Conservation (phyloP, 257 asterid genomes). For the Ehretia macrophylla region DNA sequence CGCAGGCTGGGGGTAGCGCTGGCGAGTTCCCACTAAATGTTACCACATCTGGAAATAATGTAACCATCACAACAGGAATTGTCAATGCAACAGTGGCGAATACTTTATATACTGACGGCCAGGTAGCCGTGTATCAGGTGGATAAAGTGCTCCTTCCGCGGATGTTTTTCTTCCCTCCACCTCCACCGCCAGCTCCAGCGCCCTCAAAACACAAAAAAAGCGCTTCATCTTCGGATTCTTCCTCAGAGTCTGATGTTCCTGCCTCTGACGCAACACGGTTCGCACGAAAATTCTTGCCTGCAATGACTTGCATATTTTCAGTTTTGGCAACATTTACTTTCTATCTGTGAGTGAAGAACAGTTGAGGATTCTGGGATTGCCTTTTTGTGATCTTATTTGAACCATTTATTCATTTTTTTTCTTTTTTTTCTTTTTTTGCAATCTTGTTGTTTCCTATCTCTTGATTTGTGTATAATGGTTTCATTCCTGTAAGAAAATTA, state of each 20-base stretch:
- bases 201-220: constrained; percentile 30
- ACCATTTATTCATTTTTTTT: neutral
- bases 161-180: constrained; percentile 34
- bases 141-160: constrained; percentile 48
- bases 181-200: constrained; percentile 46
- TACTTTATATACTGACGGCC: constrained; percentile 37
- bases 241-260: constrained; percentile 1
- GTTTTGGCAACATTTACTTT: neutral
- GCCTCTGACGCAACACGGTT: constrained; percentile 23
- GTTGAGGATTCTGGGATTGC: neutral
- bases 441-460: too few species aligned
- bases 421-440: too few species aligned
- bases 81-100: constrained; percentile 39
- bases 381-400: neutral
- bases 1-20: constrained; percentile 45
- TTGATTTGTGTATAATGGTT: too few species aligned
- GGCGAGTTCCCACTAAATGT: constrained; percentile 40
- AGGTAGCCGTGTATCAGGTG: constrained; percentile 48
- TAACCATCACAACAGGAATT: constrained; percentile 46
- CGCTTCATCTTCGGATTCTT: constrained; percentile 7
- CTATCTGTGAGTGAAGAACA: neutral
- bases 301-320: neutral
- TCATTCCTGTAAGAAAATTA: too few species aligned
- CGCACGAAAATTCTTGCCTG: neutral
- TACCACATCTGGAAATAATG: constrained; percentile 33